Evolutionary conservation across 768 basidiomycete species (phyloP).

Genomic region (Lactarius psammicola): DNA sequence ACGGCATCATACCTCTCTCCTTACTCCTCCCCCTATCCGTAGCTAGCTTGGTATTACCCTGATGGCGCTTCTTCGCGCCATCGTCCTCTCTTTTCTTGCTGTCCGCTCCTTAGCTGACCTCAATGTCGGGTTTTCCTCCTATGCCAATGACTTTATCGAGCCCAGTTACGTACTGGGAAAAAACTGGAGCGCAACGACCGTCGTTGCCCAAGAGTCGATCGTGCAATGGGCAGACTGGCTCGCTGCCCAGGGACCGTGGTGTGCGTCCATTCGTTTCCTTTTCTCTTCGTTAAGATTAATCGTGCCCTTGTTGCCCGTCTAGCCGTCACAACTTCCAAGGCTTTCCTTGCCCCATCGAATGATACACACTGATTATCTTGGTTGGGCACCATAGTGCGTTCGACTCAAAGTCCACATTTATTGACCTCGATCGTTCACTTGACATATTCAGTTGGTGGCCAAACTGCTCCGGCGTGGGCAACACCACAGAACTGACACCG

Average conservation of each 20-base stretch:
- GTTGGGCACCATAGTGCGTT: constrained; percentile 28
- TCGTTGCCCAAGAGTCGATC: constrained; percentile 25
- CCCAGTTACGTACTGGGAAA: constrained; percentile 22
- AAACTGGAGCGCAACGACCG: constrained; percentile 19
- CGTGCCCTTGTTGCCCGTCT: not conserved
- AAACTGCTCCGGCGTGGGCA: constrained; percentile 34
- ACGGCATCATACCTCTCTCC: not conserved
- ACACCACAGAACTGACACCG: constrained; percentile 34
- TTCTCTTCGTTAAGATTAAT: constrained; percentile 28
- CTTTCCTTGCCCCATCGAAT: constrained; percentile 11
- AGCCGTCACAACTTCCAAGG: constrained; percentile 32
- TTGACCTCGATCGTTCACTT: not conserved
- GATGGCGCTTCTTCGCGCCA: not conserved
- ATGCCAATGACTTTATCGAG: constrained; percentile 26
- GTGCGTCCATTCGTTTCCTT: constrained; percentile 10
- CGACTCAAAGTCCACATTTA: not conserved
- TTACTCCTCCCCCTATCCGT: not conserved
- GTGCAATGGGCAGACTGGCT: constrained; percentile 28
- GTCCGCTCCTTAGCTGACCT: constrained; percentile 18
- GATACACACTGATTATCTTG: constrained; percentile 26
- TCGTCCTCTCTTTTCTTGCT: constrained; percentile 16
- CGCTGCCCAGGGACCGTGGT: constrained; percentile 26
- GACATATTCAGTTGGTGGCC: constrained; percentile 31
- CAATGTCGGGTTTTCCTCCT: constrained; percentile 17
- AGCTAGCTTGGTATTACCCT: constrained; percentile 24